Base-by-base conservation (phyloP, 306 rosid genomes). In the Prinsepia uniflora region DNA sequence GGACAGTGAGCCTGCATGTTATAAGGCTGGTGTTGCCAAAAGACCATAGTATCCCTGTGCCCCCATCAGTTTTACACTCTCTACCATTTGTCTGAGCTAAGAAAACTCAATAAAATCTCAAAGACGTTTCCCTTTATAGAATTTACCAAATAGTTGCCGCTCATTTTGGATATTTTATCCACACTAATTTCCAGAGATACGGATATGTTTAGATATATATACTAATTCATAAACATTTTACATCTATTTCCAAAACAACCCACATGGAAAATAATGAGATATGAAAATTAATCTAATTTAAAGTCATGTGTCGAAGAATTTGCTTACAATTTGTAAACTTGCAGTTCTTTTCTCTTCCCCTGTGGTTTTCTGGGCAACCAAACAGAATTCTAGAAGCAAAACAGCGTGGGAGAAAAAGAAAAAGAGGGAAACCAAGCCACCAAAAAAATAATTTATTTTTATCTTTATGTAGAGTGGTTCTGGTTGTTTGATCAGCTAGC, bases 301-400 rank as follows among this genome's bases (percentile, higher is more conserved):
- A 57, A 36, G 63, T 13, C 63, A 36, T 8, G 3, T 19, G 47
- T 50, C 13, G n/a, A 13, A 20, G 11, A 58, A 34, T 39, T 13
- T 47, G 50, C 73, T 69, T 69, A 53, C 73, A 41, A 5, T 4
- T 7, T 19, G 40, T 64, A 20, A 64, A 17, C 68, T 6, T 64
- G 68, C 53, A 43, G 52, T 44, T 20, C 5, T 22, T 12, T 64
- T 18, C 72, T 7, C 54, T 48, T 15, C 22, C 9, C 45, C 58
- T 15, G 5, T 41, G 9, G 24, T 39, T 76, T 63, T 43, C 41
- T 7, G 34, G 80, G 75, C 40, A 76, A 41, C 75, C 65, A 68
- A 52, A 44, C 45, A 36, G 42, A 55, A 42, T 0, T 6, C 5
- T n/a, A 24, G 50, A 17, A 0, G 30, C 30, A 34, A 58, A 59